Base-by-base conservation (phyloP, 495 filamentous ascomycete species). In the Neurospora tetraspora region DNA sequence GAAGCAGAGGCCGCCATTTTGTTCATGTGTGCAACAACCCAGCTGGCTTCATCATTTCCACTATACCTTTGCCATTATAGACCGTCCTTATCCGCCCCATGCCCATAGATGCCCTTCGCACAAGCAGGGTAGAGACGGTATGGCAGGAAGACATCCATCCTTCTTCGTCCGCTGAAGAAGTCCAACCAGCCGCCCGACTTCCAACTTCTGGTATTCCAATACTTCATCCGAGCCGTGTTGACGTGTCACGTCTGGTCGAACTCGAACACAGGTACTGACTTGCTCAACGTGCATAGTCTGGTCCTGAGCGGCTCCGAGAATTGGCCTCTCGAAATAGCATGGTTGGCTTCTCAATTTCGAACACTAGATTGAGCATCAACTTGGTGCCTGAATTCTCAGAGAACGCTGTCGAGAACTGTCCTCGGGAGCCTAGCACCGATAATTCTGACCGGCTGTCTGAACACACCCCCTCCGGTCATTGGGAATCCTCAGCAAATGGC, bases 11-110 rank as follows among this genome's bases (percentile, higher is more conserved):
- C 75, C 68, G 71, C 76, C 73, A 59, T 72, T 69, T 65, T 77
- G 77, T 77, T 75, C 76, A 78, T 74, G 78, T 77, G 78, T 69
- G 61, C 16, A n/a, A 71, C 38, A 47, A 68, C 40, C 53, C 43
- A 47, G 43, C 23, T 47, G n/a, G n/a, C 43, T 23, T 23, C 43
- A 23, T 47, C n/a, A 9, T 11, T 11, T 47, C 4, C 43, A n/a
- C 43, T n/a, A 23, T 47, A 11, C 43, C 43, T 23, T 47, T 47
- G n/a, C n/a, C 43, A n/a, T 7, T 23, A 47, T 47, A 47, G 43
- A 47, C 43, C 43, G 43, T 47, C 43, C 43, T 47, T 47, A 20
- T 47, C 43, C 43, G 43, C 43, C 43, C n/a, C 43, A n/a, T n/a
- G n/a, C n/a, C n/a, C n/a, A 45, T 45, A 45, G 42, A n/a, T 45